Evolutionary conservation across 371 early-diverging fungal genomes (phyloP).

Genomic region (Apophysomyces variabilis): DNA sequence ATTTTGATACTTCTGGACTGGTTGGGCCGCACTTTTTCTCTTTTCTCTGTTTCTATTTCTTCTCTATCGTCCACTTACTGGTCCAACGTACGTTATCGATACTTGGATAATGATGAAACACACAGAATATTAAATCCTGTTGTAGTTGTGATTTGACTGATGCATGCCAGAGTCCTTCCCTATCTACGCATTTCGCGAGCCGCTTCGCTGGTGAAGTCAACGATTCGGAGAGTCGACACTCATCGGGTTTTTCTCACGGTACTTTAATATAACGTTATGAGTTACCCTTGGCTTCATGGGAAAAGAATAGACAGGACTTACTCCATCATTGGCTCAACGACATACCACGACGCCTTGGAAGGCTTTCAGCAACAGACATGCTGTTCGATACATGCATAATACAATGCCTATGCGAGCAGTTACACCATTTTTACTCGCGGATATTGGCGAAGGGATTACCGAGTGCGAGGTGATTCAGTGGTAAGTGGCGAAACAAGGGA

Average conservation of each 20-base stretch:
- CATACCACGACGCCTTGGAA: background rate
- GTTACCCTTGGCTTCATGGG: background rate
- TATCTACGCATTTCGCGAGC: conserved; percentile 8
- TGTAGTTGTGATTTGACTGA: background rate
- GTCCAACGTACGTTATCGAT: background rate
- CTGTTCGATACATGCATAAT: background rate
- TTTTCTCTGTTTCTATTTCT: background rate
- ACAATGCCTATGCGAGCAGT: conserved; percentile 25
- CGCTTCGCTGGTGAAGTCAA: background rate
- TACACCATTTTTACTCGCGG: conserved; percentile 82
- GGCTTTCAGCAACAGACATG: background rate
- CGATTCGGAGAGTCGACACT: background rate
- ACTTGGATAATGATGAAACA: background rate
- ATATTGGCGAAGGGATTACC: conserved; percentile 95
- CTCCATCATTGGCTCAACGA: background rate
- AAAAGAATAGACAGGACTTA: background rate
- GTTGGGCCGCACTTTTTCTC: background rate
- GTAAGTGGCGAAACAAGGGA: conserved; percentile 44
- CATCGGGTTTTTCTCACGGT: conserved; percentile 11
- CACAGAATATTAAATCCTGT: background rate
- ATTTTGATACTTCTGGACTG: conserved; percentile 5
- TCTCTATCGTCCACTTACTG: background rate
- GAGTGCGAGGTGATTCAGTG: conserved; percentile 95
- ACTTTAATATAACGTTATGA: background rate
- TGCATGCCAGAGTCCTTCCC: conserved; percentile 1